A percentile compares a stretch with the other conserved stretches of the same genome.
These are phyloP conservation scores for Thermochaetoides thermophila DNA, from an alignment of 495 filamentous ascomycete species.

Conservation along the genomic window DNA sequence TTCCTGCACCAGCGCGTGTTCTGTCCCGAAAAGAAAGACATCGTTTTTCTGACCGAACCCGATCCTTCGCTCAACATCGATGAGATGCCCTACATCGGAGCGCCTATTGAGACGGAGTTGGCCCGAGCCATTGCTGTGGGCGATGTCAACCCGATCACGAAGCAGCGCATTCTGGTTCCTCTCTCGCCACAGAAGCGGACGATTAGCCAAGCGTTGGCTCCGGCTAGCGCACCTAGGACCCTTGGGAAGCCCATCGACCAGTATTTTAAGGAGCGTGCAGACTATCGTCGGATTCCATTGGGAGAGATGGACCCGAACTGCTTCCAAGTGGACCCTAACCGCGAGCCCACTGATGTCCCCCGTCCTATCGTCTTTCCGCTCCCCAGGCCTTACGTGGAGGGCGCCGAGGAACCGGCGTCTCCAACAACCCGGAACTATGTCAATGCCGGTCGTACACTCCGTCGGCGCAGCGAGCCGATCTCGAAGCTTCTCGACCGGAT, in stretches of 20 bases:
- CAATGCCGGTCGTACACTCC: conserved; percentile 10
- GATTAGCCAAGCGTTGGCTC: conserved; percentile 20
- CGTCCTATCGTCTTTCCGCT: conserved; percentile 31
- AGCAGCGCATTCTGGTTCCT: conserved; percentile 43
- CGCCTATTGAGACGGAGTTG: conserved; percentile 48
- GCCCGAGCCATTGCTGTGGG: conserved; percentile 68
- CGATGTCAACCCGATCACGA: conserved; percentile 82
- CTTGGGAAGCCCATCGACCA: conserved; percentile 55
- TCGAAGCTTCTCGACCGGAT: conserved; percentile 19
- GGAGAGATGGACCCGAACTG: conserved; percentile 79
- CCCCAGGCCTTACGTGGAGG: conserved; percentile 33
- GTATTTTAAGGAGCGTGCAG: conserved; percentile 56
- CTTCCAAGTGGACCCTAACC: conserved; percentile 33
- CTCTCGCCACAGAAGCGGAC: conserved; percentile 23
- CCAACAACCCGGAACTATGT: conserved; percentile 13
- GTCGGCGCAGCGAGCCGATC: conserved; percentile 27
- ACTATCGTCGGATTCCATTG: conserved; percentile 50
- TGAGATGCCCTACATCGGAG: conserved; percentile 66
- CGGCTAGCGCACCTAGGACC: conserved; percentile 15
- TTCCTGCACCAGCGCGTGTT: conserved; percentile 92
- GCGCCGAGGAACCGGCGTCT: conserved; percentile 2
- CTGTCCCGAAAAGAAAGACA: conserved; percentile 52
- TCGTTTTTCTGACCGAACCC: conserved; percentile 59
- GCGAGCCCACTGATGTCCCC: conserved; percentile 14
- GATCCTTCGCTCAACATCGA: conserved; percentile 43